Conservation (phyloP, 495 filamentous ascomycete species). For the Parathielavia hyrcaniae region DNA sequence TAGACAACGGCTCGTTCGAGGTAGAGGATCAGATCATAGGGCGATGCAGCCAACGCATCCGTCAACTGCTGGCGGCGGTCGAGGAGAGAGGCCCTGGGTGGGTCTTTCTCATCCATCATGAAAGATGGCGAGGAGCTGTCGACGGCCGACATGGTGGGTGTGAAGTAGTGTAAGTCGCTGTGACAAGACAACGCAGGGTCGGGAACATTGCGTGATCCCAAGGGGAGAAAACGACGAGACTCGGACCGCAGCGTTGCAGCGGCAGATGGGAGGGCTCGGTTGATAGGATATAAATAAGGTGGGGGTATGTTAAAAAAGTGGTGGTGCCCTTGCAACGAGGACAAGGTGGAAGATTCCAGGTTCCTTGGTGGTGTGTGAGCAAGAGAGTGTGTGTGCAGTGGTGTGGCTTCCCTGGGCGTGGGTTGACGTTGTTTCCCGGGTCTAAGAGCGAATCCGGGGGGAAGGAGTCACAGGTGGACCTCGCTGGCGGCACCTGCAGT, state of each 20-base stretch:
- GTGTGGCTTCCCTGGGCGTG: too few species aligned
- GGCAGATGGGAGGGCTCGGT: not conserved
- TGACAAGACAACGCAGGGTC: not conserved
- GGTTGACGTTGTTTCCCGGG: too few species aligned
- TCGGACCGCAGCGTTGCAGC: not conserved
- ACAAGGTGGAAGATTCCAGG: too few species aligned
- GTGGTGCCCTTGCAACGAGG: too few species aligned
- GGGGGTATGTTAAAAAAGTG: too few species aligned
- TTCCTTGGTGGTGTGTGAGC: too few species aligned
- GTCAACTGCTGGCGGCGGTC: constrained; percentile 43
- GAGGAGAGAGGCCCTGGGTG: constrained; percentile 39
- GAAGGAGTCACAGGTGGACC: not conserved
- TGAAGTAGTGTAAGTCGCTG: not conserved
- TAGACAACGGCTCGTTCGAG: constrained; percentile 65
- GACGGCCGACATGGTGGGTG: constrained; percentile 22
- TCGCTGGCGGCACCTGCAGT: not conserved
- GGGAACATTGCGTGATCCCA: constrained; percentile 13
- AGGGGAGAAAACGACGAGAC: not conserved
- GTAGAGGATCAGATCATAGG: constrained; percentile 75
- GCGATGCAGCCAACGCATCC: constrained; percentile 45
- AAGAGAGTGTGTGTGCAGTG: too few species aligned
- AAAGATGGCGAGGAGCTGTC: constrained; percentile 33
- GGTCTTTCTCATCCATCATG: constrained; percentile 30
- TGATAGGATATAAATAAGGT: not conserved
- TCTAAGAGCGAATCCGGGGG: too few species aligned